phyloP scores from a whole-genome alignment of 225 moss, liverwort and hornwort species.

The Marchantia paleacea region DNA sequence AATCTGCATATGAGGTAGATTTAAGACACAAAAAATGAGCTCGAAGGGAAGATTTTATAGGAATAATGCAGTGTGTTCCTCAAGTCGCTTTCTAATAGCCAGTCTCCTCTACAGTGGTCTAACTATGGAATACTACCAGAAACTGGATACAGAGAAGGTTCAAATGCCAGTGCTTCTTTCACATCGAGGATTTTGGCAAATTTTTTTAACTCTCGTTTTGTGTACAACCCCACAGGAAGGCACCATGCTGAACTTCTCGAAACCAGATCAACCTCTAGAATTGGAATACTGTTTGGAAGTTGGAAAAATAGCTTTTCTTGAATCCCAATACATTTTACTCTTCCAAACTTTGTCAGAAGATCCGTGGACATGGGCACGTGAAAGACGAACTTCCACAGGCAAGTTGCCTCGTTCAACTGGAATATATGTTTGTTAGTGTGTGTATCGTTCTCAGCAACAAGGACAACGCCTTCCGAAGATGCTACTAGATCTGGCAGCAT shows the following conservation, averaged over 20 bases:
- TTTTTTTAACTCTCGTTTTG: background rate
- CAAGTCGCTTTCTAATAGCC: too few species aligned
- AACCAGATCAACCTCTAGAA: background rate
- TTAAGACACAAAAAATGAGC: too few species aligned
- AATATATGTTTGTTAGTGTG: conserved; percentile 9
- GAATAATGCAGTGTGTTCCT: too few species aligned
- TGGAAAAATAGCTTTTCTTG: background rate
- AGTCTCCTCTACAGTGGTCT: too few species aligned
- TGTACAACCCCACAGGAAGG: background rate
- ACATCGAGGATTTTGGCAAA: background rate
- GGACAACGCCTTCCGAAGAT: background rate
- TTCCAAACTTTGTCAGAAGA: background rate
- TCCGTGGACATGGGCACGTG: background rate
- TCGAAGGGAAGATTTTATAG: too few species aligned
- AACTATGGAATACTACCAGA: background rate
- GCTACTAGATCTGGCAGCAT: background rate
- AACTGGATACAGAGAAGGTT: conserved; percentile 4
- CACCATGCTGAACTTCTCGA: background rate
- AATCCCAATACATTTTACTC: background rate
- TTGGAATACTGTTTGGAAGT: background rate
- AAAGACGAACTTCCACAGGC: background rate
- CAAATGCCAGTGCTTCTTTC: background rate
- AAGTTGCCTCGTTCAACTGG: background rate
- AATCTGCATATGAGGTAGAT: too few species aligned
- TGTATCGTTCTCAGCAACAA: background rate